Base-by-base conservation (phyloP, 1,284 basidiomycete genomes). In the Tilletia horrida region DNA sequence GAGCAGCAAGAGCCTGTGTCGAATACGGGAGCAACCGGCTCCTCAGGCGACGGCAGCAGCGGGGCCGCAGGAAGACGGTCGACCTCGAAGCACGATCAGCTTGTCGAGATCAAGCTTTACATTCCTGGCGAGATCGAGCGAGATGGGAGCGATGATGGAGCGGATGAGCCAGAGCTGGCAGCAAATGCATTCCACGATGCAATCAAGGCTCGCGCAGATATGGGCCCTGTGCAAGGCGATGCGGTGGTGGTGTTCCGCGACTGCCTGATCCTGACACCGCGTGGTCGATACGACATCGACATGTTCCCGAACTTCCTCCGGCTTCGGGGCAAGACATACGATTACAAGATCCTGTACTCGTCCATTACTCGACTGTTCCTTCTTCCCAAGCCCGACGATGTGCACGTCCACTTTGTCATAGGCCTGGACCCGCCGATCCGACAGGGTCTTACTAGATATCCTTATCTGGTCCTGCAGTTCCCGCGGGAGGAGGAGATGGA, bases 391-490 rank as follows among this genome's bases (percentile, higher is more conserved):
- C 84, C 86, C 13, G 96, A 98, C 82, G 96, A 98, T 74, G 88
- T 93, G 66, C 96, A 97, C 81, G 90, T 97, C 52, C 86, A 97
- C 72, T 94, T 98, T 79, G 93, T 80, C 66, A 76, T 81, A 52
- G 79, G 79, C 44, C 76, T 81, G 44, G 79, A 89, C 80, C 92
- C 88, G 23, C 94, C 95, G 1, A 97, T 98, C 73, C 88, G 96
- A 67, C 96, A 98, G 86, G 96, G 96, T 66, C 96, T 98, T 81
- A 99, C 96, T 0, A 87, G 92, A 57, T 98, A 99, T 83, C 94
- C 95, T 64, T 98, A 96, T 83, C 85, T 99, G 18, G 95, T 98
- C 64, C 93, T 97, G 88, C 93, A 97, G 80, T 98, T 97, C 84
- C 90, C 90, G 31, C 88, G 92, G 71, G 95, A 97, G 76, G 96